These are phyloP conservation scores for Phlyctochytrium bullatum DNA, from an alignment of 192 early-diverging fungal species.

Conservation along the genomic window DNA sequence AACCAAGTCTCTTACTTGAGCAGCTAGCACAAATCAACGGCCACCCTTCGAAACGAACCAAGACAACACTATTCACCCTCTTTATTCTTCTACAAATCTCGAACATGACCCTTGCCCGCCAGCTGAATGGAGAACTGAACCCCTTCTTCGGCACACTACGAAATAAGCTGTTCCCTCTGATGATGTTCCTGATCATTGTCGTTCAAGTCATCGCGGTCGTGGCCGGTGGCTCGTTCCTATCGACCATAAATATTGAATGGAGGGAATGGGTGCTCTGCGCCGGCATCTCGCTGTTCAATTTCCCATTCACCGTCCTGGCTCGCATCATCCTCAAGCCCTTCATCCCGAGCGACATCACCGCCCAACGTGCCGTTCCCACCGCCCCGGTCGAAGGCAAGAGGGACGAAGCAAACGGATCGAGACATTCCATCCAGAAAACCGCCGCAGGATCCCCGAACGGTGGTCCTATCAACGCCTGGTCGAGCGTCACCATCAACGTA, in stretches of 20 bases:
- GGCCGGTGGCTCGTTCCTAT: constrained; percentile 36
- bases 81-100: constrained; percentile 55
- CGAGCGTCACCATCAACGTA: constrained; percentile 16
- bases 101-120: constrained; percentile 51
- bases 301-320: constrained; percentile 41
- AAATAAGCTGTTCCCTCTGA: constrained; percentile 48
- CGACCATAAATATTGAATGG: constrained; percentile 27
- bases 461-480: constrained; percentile 1
- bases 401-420: not conserved
- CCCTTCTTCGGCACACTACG: constrained; percentile 43
- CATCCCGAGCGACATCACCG: constrained; percentile 9
- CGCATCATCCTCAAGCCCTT: constrained; percentile 28
- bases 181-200: constrained; percentile 39
- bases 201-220: constrained; percentile 50
- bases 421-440: not conserved
- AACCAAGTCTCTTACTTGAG: too few relatives aligned
- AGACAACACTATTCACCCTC: constrained; percentile 49
- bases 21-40: constrained; percentile 14
- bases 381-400: not conserved
- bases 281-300: constrained; percentile 30
- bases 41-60: constrained; percentile 25
- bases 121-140: constrained; percentile 58
- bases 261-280: constrained; percentile 49
- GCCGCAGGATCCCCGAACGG: not conserved
- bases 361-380: not conserved